Evolutionary conservation across 208 protist genomes (phyloP), one percentile per base, ranked within the genome.

Genomic region (Cochliopodium minus): DNA sequence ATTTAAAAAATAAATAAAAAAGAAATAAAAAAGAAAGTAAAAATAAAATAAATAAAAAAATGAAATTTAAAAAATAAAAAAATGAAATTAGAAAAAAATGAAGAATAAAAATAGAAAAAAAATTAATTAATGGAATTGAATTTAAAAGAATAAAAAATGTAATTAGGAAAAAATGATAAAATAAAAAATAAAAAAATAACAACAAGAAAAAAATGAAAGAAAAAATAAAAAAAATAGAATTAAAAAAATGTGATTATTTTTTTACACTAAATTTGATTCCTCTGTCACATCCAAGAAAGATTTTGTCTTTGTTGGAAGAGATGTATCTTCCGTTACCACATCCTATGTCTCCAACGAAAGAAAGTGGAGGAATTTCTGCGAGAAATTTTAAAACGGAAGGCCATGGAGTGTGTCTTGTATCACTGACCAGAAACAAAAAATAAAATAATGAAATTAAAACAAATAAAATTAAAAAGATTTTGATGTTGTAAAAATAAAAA

Each of bases 191-290:
- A 52, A 52, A 43, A 52, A 52, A 43, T 42, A 52, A 43, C 17
- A 52, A 47, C 17, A 47, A 43, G 36, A 52, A 43, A 52, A 52
- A 52, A 43, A 52, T 17, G 36, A 52, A 43, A 52, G 36, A 43
- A 43, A 43, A 47, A 52, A 52, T 42, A 47, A 52, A 43, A 52
- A 52, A 43, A 43, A 52, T 17, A 52, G 36, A 52, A 43, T 47
- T 32, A 52, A 52, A 17, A 52, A n/a, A 43, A 52, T 17, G n/a
- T n/a, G n/a, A n/a, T n/a, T n/a, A n/a, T n/a, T n/a, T n/a, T 28
- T 40, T 52, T 39, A 29, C 49, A 54, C 33, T 36, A 36, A 11
- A 13, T 13, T 35, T 30, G 4, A 10, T 13, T 13, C 10, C 10
- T 11, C 10, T 30, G 10, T 35, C 10, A 49, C 10, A 30, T 35